These are phyloP conservation scores for Cyberlindnera nakhonratchasimensis DNA, from an alignment of 805 yeast genomes.

Conservation along the genomic window DNA sequence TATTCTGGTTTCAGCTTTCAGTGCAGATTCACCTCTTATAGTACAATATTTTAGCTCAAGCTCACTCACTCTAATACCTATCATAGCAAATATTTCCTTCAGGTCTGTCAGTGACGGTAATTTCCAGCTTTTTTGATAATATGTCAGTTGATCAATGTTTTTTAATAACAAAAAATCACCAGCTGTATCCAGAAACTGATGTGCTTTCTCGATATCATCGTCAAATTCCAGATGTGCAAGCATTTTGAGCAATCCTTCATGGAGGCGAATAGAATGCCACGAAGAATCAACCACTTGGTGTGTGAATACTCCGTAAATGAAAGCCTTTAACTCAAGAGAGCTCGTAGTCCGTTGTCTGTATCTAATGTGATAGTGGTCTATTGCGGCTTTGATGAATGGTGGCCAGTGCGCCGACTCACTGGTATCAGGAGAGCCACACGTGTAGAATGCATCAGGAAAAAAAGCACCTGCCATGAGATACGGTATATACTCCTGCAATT, in stretches of 20 bases:
- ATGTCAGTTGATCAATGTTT: slow-evolving; percentile 30
- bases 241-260: slow-evolving; percentile 52
- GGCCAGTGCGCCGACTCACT: slow-evolving; percentile 75
- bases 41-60: slow-evolving; percentile 46
- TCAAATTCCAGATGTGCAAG: slow-evolving; percentile 52
- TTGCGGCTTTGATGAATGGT: slow-evolving; percentile 49
- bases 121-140: slow-evolving; percentile 36
- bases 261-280: slow-evolving; percentile 61
- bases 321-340: slow-evolving; percentile 43
- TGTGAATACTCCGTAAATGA: slow-evolving; percentile 53
- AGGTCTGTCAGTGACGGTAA: slow-evolving; percentile 42
- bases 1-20: slow-evolving; percentile 41
- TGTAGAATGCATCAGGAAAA: slow-evolving; percentile 66
- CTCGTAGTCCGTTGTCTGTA: slow-evolving; percentile 15
- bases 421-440: slow-evolving; percentile 46
- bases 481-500: slow-evolving; percentile 22
- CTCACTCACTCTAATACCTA: slow-evolving; percentile 33
- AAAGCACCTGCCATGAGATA: slow-evolving; percentile 58
- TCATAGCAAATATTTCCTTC: slow-evolving; percentile 34
- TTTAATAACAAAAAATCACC: slow-evolving; percentile 56
- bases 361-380: slow-evolving; percentile 35
- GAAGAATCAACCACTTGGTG: slow-evolving; percentile 65
- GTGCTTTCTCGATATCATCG: slow-evolving; percentile 48
- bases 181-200: slow-evolving; percentile 54
- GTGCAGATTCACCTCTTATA: slow-evolving; percentile 50